A percentile compares a stretch with the other conserved stretches of the same genome.
These are phyloP conservation scores for Botrytis byssoidea DNA, from an alignment of 2,329 filamentous ascomycete species.

Conservation along the genomic window DNA sequence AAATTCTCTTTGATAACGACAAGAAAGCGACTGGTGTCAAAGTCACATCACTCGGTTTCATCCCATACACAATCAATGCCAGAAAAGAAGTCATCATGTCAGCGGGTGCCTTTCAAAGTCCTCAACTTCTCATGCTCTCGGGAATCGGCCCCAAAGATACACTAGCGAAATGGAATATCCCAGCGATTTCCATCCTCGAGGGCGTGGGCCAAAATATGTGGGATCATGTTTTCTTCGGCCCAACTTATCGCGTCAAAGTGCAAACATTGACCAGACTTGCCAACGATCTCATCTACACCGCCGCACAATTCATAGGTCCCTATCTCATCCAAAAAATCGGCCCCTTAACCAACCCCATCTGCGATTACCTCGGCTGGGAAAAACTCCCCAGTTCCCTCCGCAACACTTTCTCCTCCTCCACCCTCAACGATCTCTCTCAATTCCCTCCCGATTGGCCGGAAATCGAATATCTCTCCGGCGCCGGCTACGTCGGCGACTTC, in stretches of 20 bases:
- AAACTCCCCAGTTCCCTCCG: conserved; percentile 28
- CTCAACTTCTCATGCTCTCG: conserved; percentile 49
- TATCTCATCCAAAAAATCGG: not conserved
- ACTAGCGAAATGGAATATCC: conserved; percentile 47
- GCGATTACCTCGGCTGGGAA: conserved; percentile 43
- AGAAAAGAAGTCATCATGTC: conserved; percentile 43
- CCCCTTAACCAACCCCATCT: conserved; percentile 1
- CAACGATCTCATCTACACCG: conserved; percentile 7
- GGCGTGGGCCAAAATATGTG: conserved; percentile 53
- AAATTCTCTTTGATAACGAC: conserved; percentile 44
- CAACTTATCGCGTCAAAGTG: conserved; percentile 1
- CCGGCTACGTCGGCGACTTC: conserved; percentile 4
- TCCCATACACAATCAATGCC: conserved; percentile 26
- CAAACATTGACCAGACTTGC: not conserved
- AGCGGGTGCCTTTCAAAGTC: conserved; percentile 49
- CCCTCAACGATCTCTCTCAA: conserved; percentile 35
- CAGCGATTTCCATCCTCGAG: conserved; percentile 46
- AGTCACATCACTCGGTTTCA: not conserved
- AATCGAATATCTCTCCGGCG: conserved; percentile 39
- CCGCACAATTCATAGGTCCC: not conserved
- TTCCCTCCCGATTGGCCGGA: conserved; percentile 36
- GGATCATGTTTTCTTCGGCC: conserved; percentile 29
- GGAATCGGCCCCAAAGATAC: conserved; percentile 48
- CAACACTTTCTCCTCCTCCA: not conserved
- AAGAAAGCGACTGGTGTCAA: conserved; percentile 10